Percentiles rank a stretch among this genome's conserved stretches.
phyloP scores from a whole-genome alignment of 306 rosid species.

The Dryas alaskensis region DNA sequence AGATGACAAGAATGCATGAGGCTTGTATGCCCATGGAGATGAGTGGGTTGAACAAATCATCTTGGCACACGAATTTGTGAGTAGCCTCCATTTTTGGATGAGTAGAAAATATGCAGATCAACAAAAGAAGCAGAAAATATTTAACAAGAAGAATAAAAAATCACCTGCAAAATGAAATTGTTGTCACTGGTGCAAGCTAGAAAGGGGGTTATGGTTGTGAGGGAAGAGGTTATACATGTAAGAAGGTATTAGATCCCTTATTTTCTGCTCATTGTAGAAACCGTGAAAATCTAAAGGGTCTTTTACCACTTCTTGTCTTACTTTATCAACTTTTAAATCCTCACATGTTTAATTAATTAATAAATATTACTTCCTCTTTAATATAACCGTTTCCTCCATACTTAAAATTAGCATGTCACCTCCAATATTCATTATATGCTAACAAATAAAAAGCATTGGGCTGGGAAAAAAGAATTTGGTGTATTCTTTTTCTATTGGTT shows the following conservation, averaged over 20 bases:
- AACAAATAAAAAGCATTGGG: no score
- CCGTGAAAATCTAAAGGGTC: conserved; percentile 16
- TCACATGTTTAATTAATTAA: no score
- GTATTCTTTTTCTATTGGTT: no score
- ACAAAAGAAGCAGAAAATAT: neutral
- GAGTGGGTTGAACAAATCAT: conserved; percentile 65
- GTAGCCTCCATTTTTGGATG: conserved; percentile 69
- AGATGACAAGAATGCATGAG: conserved; percentile 80
- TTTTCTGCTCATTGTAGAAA: conserved; percentile 32
- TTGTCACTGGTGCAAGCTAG: neutral
- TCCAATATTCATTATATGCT: no score
- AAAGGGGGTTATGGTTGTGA: neutral
- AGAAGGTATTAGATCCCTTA: conserved; percentile 37
- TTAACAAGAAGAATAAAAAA: neutral
- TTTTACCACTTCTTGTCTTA: conserved; percentile 19
- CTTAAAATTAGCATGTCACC: no score
- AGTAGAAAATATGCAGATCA: neutral
- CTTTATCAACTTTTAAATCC: neutral
- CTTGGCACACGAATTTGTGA: conserved; percentile 53
- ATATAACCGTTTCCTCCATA: no score
- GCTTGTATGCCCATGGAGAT: conserved; percentile 87
- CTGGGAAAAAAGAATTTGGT: no score
- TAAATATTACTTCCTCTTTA: no score
- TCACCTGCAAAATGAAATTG: neutral
- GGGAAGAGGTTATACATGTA: conserved; percentile 4